Evolutionary conservation across 2,329 filamentous ascomycete genomes (phyloP).

Genomic region (Aspergillus sp.): DNA sequence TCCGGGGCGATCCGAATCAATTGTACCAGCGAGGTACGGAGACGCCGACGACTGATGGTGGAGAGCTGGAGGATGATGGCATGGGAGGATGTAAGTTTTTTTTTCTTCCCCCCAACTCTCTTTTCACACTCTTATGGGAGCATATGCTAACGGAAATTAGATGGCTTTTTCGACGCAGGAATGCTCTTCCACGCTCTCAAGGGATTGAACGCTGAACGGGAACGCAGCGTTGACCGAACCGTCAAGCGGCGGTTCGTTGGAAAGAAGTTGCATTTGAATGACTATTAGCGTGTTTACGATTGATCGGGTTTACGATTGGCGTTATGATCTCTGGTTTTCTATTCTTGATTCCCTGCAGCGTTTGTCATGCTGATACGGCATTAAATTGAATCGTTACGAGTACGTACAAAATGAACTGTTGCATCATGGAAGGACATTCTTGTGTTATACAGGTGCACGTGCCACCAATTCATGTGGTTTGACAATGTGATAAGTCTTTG

Average conservation of each 20-base stretch:
- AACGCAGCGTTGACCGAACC: conserved; percentile 30
- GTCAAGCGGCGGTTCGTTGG: conserved; percentile 37
- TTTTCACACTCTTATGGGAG: neutral
- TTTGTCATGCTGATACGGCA: neutral
- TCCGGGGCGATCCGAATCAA: conserved; percentile 48
- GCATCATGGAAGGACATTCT: no score
- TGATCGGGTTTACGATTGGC: neutral
- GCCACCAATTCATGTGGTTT: no score
- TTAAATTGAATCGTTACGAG: neutral
- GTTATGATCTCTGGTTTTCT: neutral
- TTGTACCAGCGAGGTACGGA: conserved; percentile 42
- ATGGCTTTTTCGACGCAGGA: conserved; percentile 95
- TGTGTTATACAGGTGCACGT: neutral
- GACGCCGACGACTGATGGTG: conserved; percentile 62
- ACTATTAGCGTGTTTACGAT: conserved; percentile 27
- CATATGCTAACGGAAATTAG: conserved; percentile 41
- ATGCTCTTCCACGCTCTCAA: conserved; percentile 88
- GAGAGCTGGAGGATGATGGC: conserved; percentile 72
- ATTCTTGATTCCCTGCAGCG: neutral
- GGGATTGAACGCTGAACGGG: conserved; percentile 39
- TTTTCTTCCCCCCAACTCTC: no score
- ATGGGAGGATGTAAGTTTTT: conserved; percentile 79
- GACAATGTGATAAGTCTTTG: no score
- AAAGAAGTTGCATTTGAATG: conserved; percentile 43
- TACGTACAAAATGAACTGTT: no score